Conservation (phyloP, 228 moss, liverwort and hornwort species). For the Sphagnum magellanicum region DNA sequence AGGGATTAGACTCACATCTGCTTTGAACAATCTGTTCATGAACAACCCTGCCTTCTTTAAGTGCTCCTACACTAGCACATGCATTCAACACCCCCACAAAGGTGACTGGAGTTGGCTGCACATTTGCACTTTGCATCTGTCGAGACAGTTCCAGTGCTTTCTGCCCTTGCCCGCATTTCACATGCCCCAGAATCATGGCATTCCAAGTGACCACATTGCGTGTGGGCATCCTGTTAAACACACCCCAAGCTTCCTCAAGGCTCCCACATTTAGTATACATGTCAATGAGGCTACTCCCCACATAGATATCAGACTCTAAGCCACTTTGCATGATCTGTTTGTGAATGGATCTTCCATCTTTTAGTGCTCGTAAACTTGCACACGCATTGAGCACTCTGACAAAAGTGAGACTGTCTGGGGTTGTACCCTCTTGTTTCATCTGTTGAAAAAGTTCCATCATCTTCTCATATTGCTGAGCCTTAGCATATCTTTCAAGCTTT, state of each 20-base stretch:
- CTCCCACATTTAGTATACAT: constrained; percentile 12
- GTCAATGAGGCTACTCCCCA: constrained; percentile 4
- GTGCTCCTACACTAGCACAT: constrained; percentile 3
- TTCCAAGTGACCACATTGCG: constrained; percentile 7
- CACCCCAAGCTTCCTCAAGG: not conserved
- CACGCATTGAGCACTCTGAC: constrained; percentile 30
- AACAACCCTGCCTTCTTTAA: not conserved
- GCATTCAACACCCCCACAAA: constrained; percentile 3
- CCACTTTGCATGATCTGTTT: constrained; percentile 13
- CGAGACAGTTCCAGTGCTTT: constrained; percentile 2
- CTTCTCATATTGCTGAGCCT: too few relatives aligned
- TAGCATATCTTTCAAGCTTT: too few relatives aligned
- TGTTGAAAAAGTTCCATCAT: too few relatives aligned
- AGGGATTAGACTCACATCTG: constrained; percentile 18
- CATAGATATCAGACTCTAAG: constrained; percentile 31
- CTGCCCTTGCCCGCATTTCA: not conserved
- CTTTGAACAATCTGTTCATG: constrained; percentile 8
- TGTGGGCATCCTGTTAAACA: constrained; percentile 1
- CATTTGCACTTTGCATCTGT: not conserved
- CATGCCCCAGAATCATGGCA: constrained; percentile 2
- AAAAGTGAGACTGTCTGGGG: constrained; percentile 22
- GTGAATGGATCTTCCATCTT: constrained; percentile 30
- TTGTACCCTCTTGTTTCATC: constrained; percentile 21
- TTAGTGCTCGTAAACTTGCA: constrained; percentile 19
- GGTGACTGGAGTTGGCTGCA: not conserved